These are phyloP conservation scores for Phoma herbarum DNA, from an alignment of 2,329 filamentous ascomycete species.

Conservation along the genomic window DNA sequence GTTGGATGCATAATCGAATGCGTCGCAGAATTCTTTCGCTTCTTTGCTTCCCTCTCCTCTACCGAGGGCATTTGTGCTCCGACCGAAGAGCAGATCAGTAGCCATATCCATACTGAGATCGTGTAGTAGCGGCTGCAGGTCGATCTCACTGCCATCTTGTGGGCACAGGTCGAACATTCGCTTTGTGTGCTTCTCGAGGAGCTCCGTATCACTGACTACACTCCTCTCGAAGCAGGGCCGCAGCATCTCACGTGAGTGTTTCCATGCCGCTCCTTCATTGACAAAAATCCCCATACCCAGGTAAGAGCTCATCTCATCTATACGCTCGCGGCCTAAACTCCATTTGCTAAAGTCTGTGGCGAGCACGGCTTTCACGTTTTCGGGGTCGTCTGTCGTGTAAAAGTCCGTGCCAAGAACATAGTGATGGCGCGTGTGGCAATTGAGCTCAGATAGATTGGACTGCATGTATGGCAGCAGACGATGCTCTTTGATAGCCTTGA, in stretches of 20 bases:
- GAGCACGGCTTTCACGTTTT: conserved; percentile 39
- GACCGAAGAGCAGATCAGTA: conserved; percentile 41
- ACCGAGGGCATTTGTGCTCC: conserved; percentile 29
- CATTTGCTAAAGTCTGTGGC: conserved; percentile 31
- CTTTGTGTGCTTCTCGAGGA: conserved; percentile 35
- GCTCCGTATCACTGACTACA: conserved; percentile 33
- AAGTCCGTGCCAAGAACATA: conserved; percentile 20
- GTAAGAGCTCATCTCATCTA: conserved; percentile 17
- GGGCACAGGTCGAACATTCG: conserved; percentile 33
- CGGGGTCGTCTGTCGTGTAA: conserved; percentile 34
- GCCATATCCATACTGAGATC: conserved; percentile 36
- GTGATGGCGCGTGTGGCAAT: conserved; percentile 23
- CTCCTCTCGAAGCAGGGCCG: conserved; percentile 39
- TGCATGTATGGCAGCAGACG: conserved; percentile 21
- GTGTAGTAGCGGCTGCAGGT: conserved; percentile 41
- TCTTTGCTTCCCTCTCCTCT: conserved; percentile 7
- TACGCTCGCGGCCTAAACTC: conserved; percentile 30
- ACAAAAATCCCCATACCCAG: conserved; percentile 41
- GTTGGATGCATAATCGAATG: conserved; percentile 36
- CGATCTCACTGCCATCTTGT: conserved; percentile 30
- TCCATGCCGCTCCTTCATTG: conserved; percentile 39
- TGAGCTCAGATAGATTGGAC: conserved; percentile 2
- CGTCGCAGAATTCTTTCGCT: conserved; percentile 28
- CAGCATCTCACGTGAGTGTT: conserved; percentile 40
- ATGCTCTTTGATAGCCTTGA: conserved; percentile 46